phyloP scores from a whole-genome alignment of 2,329 filamentous ascomycete species.

The Cladophialophora chaetospira region DNA sequence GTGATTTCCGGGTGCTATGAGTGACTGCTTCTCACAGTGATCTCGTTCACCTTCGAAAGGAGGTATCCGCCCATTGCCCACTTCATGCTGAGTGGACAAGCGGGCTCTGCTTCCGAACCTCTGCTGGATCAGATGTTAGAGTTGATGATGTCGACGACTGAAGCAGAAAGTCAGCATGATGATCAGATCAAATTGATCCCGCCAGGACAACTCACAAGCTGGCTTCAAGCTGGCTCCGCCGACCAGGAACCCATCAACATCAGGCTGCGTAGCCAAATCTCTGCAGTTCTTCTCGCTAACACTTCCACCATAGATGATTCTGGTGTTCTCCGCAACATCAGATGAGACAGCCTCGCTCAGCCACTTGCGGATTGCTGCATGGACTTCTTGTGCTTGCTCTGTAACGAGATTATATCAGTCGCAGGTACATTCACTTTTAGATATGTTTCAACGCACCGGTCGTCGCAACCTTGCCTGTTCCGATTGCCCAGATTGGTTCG shows the following conservation, averaged over 20 bases:
- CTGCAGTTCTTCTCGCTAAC: conserved; percentile 98
- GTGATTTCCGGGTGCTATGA: too few relatives aligned
- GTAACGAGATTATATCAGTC: conserved; percentile 35
- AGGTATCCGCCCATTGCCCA: too few relatives aligned
- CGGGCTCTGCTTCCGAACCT: background rate
- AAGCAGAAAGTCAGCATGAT: conserved; percentile 16
- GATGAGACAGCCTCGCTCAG: conserved; percentile 72
- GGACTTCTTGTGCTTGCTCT: conserved; percentile 89
- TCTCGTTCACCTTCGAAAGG: too few relatives aligned
- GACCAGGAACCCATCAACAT: conserved; percentile 98
- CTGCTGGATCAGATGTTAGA: conserved; percentile 48
- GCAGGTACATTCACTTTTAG: background rate
- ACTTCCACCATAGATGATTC: conserved; percentile 94
- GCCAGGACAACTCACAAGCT: conserved; percentile 65
- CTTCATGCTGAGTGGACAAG: background rate
- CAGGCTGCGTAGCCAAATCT: conserved; percentile 85
- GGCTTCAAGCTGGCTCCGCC: conserved; percentile 97
- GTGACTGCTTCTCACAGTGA: too few relatives aligned
- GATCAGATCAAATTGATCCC: background rate
- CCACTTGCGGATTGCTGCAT: conserved; percentile 89
- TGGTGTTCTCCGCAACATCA: conserved; percentile 79
- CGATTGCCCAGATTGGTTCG: conserved; percentile 93
- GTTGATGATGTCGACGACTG: conserved; percentile 71
- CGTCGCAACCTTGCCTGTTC: conserved; percentile 90
- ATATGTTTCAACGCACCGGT: conserved; percentile 40